Evolutionary conservation across 2,329 filamentous ascomycete genomes (phyloP).

Genomic region (Monosporascus sp.): DNA sequence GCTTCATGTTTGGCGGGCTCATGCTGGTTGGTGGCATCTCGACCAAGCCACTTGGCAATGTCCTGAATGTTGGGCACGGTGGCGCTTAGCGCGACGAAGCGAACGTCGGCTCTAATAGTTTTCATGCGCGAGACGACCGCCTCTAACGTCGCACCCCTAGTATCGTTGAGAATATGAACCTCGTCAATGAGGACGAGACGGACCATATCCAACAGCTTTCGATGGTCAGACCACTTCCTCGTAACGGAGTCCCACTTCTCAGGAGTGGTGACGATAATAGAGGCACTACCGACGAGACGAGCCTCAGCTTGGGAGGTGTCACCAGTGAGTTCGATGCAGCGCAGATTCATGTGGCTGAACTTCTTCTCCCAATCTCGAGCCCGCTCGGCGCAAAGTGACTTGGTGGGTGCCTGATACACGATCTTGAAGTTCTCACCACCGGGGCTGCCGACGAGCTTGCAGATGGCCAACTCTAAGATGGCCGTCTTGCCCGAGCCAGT

Average conservation of each 20-base stretch:
- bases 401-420: slow-evolving; percentile 80
- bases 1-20: slow-evolving; percentile 61
- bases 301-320: slow-evolving; percentile 68
- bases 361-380: slow-evolving; percentile 73
- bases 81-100: slow-evolving; percentile 76
- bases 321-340: slow-evolving; percentile 74
- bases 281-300: slow-evolving; percentile 63
- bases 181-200: slow-evolving; percentile 82
- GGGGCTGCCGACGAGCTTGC: slow-evolving; percentile 56
- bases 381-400: slow-evolving; percentile 73
- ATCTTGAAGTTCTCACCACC: slow-evolving; percentile 65
- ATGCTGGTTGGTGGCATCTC: slow-evolving; percentile 50
- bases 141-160: slow-evolving; percentile 73
- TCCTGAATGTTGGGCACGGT: slow-evolving; percentile 80
- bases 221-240: slow-evolving; percentile 78
- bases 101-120: slow-evolving; percentile 65
- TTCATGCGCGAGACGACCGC: slow-evolving; percentile 86
- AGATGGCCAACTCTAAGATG: slow-evolving; percentile 76
- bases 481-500: slow-evolving; percentile 84
- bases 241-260: slow-evolving; percentile 93
- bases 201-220: slow-evolving; percentile 66
- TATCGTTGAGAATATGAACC: slow-evolving; percentile 78
- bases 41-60: slow-evolving; percentile 75
- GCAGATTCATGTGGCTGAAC: slow-evolving; percentile 61
- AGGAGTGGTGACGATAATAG: slow-evolving; percentile 80